Percentiles rank a stretch among this genome's conserved stretches.
phyloP scores from a whole-genome alignment of 192 early-diverging fungal species.

The Geranomyces michiganensis region DNA sequence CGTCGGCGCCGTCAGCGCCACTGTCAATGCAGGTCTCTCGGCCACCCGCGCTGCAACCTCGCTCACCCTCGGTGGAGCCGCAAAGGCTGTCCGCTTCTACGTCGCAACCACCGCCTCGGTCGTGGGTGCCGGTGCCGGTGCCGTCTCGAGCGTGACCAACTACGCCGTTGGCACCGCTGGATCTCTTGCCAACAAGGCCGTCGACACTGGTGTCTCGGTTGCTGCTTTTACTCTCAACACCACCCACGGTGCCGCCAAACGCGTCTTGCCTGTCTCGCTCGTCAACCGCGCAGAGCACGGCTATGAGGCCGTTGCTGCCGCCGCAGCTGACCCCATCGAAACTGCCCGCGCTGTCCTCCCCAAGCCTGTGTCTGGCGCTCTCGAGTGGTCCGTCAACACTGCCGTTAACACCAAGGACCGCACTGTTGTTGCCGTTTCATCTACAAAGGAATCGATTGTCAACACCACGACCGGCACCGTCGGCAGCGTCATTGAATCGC shows the following conservation, averaged over 20 bases:
- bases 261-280: conserved; percentile 3
- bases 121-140: conserved; percentile 15
- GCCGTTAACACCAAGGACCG: conserved; percentile 15
- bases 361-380: not conserved
- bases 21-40: conserved; percentile 12
- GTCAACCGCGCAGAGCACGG: conserved; percentile 12
- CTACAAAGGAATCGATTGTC: conserved; percentile 17
- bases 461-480: conserved; percentile 7
- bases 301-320: conserved; percentile 5
- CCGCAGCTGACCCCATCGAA: conserved; percentile 15
- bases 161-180: conserved; percentile 15
- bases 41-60: conserved; percentile 8
- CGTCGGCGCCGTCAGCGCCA: conserved; percentile 11
- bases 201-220: conserved; percentile 1
- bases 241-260: conserved; percentile 9
- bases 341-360: conserved; percentile 14
- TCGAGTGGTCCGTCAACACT: conserved; percentile 20
- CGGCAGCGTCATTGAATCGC: not conserved
- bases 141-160: conserved; percentile 13
- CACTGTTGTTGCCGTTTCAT: conserved; percentile 2
- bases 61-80: conserved; percentile 9
- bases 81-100: conserved; percentile 20
- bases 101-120: conserved; percentile 17
- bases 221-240: conserved; percentile 9
- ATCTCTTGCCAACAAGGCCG: conserved; percentile 12